Evolutionary conservation across 1,139 yeast species (phyloP), one percentile per base, ranked within the genome.

Genomic region (Insectozyma bohioensis): DNA sequence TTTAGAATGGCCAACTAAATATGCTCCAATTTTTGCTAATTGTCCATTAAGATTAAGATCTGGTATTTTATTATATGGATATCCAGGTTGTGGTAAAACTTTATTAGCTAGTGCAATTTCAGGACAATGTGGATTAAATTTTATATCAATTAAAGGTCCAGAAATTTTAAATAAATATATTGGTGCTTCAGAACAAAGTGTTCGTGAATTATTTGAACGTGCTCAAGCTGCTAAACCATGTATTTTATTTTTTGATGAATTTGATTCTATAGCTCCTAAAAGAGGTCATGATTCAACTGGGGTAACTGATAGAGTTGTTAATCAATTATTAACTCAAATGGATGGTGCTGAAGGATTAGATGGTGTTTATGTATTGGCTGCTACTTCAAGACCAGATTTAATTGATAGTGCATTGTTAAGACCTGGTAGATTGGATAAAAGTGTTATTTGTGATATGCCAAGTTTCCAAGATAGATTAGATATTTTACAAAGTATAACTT

Each of bases 331-430:
- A 51, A 92, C 98, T 0, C 97, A 94, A 56, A 88, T 92, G 96
- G 99, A 92, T 60, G 99, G 99, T 63, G 97, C 97, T 1, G 98
- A 92, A 57, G 97, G 97, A 0, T 66, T 90, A 22, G 97, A 90
- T 50, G 97, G 97, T 1, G 98, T 94, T 3, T 92, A 92, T 52
- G 96, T 94, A 1, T 67, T 92, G 20, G 98, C 97, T 0, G 98
- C 98, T 1, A 94, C 98, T 0, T 80, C 92, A 49, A 72, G 98
- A 48, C 97, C 97, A 0, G 97, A 92, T 52, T 70, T 92, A 49
- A 90, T 94, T 46, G 99, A 92, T 58, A 82, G 96, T 5, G 99
- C 99, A 0, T 67, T 92, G 39, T 63, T 92, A 42, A 79, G 98
- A 55, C 98, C 98, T 0, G 98, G 98, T 13, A 78, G 98, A 62